phyloP scores from a whole-genome alignment of 2,329 filamentous ascomycete genomes.

The Sphaerostilbella broomeana region DNA sequence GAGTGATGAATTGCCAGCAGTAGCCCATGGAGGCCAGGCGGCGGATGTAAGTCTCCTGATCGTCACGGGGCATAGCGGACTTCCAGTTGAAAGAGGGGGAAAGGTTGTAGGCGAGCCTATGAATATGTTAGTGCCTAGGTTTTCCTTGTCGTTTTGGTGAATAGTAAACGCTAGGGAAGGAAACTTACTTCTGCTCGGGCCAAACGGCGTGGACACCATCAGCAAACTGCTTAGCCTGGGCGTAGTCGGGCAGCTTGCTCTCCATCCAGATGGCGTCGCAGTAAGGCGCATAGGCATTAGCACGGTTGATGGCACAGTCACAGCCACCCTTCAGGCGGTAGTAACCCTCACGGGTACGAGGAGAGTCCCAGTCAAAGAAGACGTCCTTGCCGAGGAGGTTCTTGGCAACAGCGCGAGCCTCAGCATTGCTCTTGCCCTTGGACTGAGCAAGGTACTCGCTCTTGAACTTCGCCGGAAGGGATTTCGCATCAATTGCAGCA shows the following conservation, averaged over 20 bases:
- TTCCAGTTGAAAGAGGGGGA: constrained; percentile 99
- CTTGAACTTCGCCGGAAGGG: constrained; percentile 64
- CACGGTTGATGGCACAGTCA: constrained; percentile 83
- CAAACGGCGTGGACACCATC: constrained; percentile 88
- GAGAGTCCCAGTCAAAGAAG: constrained; percentile 92
- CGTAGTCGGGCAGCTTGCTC: constrained; percentile 88
- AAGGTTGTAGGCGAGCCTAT: constrained; percentile 90
- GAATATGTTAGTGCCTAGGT: constrained; percentile 13
- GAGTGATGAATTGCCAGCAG: constrained; percentile 99
- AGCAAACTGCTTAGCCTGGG: constrained; percentile 88
- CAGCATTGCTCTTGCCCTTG: constrained; percentile 79
- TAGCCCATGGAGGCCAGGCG: constrained; percentile 84
- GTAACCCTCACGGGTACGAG: constrained; percentile 88
- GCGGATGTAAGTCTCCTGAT: constrained; percentile 96
- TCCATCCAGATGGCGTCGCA: constrained; percentile 99
- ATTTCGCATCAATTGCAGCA: constrained; percentile 67
- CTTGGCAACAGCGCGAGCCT: constrained; percentile 74
- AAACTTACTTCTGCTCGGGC: constrained; percentile 86
- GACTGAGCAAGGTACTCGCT: constrained; percentile 58
- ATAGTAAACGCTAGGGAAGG: constrained; percentile 4
- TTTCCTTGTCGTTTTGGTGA: neutral
- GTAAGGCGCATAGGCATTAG: constrained; percentile 86
- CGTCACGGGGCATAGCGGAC: constrained; percentile 80
- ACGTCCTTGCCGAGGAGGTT: constrained; percentile 71
- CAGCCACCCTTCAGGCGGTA: constrained; percentile 90